A percentile compares a stretch with the other conserved stretches of the same genome.
These are phyloP conservation scores for Ploettnerulaceae sp. DNA, from an alignment of 2,329 filamentous ascomycete species.

Conservation along the genomic window DNA sequence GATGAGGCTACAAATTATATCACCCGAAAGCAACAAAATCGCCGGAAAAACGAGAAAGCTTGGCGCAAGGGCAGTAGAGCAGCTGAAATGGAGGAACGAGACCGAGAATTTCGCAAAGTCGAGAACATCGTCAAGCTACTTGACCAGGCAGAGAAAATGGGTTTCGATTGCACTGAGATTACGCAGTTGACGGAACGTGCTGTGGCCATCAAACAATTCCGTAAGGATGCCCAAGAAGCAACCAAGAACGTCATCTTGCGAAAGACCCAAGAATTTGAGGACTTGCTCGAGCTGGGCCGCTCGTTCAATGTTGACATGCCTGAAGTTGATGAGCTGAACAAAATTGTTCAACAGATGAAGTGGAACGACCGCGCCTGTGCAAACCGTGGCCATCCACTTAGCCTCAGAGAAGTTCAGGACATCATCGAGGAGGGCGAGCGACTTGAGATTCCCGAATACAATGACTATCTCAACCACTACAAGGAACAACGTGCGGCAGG, in stretches of 20 bases:
- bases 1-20: conserved; percentile 96
- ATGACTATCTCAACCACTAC: conserved; percentile 73
- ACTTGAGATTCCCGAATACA: conserved; percentile 72
- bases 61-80: conserved; percentile 74
- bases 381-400: conserved; percentile 60
- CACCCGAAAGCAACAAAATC: conserved; percentile 94
- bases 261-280: conserved; percentile 73
- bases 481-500: conserved; percentile 72
- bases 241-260: conserved; percentile 61
- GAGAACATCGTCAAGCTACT: conserved; percentile 84
- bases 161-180: conserved; percentile 92
- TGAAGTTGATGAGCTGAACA: conserved; percentile 78
- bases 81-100: conserved; percentile 77
- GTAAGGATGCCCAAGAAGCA: conserved; percentile 65
- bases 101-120: conserved; percentile 80
- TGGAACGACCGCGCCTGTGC: conserved; percentile 78
- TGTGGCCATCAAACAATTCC: conserved; percentile 79
- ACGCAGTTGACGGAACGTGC: conserved; percentile 78
- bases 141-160: conserved; percentile 75
- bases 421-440: conserved; percentile 74
- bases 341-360: conserved; percentile 75
- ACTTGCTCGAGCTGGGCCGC: conserved; percentile 83
- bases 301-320: conserved; percentile 88
- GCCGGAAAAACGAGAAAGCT: conserved; percentile 86
- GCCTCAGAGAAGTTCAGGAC: conserved; percentile 71